Base-by-base conservation (phyloP, 2,329 filamentous ascomycete species). In the Ascochyta clinopodiicola region DNA sequence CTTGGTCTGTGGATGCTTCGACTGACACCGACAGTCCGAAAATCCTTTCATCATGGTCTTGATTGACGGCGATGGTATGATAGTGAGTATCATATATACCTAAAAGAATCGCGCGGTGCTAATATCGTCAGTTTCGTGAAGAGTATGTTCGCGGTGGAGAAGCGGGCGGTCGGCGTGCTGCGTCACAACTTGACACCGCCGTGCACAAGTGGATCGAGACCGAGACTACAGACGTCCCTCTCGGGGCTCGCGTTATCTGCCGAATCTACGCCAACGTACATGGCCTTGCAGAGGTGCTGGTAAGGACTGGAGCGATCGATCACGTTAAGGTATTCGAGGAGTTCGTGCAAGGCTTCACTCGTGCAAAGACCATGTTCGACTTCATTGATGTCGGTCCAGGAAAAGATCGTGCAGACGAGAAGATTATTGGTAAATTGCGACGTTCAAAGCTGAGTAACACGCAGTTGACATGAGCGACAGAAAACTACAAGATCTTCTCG, bases 341-440 rank as follows among this genome's bases (percentile, higher is more conserved):
- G 37, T 86, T 86, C 66, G 77, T 80, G 25, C 79, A 78, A 32
- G 84, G 83, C n/a, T 83, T 86, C 67, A 85, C 83, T 57, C 77
- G 76, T 46, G 78, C 76, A 38, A 78, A 79, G 60, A 72, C 77
- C 4, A 53, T 72, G 6, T 80, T 80, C 59, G 77, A 75, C 61
- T 77, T 79, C 59, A 68, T 80, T 24, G 79, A 81, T 56, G 79
- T 81, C 12, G 79, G 79, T 3, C 59, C 64, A n/a, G 78, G 76
- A 29, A 79, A 80, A 57, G 79, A 80, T 60, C 70, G 75, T 19
- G 78, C 78, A 8, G 77, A 80, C 56, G 74, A 79, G 51, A 81
- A 81, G 57, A 69, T 80, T 25, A 59, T 77, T 78, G 57, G 84
- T 84, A 63, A 77, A 84, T 51, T 3, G 15, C 22, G 6, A 15